Percentiles rank a stretch among this genome's conserved stretches.
Evolutionary conservation across 495 filamentous ascomycete genomes (phyloP).

Genomic region (Mytilinidion resinicola): DNA sequence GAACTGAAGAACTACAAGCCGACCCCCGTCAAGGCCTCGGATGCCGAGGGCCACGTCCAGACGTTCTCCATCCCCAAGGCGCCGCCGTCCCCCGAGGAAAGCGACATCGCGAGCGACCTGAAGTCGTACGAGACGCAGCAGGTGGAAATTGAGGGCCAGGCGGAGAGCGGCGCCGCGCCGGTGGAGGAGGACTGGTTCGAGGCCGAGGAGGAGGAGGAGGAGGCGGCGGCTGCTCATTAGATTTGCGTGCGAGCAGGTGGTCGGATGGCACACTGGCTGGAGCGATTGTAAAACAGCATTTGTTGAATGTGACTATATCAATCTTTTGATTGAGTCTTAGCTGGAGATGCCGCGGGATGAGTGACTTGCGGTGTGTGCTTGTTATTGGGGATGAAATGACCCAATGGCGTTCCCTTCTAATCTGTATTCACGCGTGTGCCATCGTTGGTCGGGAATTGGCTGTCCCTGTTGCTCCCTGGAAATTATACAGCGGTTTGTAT

Average conservation of each 20-base stretch:
- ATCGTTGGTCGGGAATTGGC: no score
- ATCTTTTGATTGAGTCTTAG: no score
- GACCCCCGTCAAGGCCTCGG: constrained; percentile 70
- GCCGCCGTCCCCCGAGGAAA: constrained; percentile 83
- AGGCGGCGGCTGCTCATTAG: constrained; percentile 26
- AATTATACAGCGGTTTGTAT: no score
- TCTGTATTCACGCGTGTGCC: no score
- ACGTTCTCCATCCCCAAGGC: constrained; percentile 73
- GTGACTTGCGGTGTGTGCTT: no score
- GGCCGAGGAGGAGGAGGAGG: constrained; percentile 54
- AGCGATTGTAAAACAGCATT: no score
- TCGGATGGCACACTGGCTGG: no score
- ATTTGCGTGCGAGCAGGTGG: neutral
- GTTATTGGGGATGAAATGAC: no score
- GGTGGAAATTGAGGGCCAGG: constrained; percentile 90
- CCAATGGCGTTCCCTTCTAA: no score
- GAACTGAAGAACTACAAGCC: constrained; percentile 93
- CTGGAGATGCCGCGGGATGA: no score
- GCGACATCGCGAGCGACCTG: constrained; percentile 80
- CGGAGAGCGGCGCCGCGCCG: constrained; percentile 46
- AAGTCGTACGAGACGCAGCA: constrained; percentile 87
- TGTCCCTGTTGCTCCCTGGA: no score
- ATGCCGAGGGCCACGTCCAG: constrained; percentile 85
- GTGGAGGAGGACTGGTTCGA: constrained; percentile 66
- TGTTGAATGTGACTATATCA: no score